Base-by-base conservation (phyloP, 352 stramenopile species). In the Phytopythium boreale region DNA sequence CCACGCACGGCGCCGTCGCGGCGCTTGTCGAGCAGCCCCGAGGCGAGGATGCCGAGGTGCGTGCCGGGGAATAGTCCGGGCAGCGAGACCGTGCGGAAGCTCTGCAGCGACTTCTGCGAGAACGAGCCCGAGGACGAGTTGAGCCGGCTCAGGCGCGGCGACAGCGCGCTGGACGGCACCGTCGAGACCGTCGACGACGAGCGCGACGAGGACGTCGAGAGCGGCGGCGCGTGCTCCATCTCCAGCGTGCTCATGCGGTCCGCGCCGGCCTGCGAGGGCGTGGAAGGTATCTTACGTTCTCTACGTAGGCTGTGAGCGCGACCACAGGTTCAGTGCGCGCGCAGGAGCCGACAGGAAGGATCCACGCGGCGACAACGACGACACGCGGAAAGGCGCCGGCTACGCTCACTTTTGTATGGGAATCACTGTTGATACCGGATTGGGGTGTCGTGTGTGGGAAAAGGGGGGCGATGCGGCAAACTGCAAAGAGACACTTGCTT, bases 1-100 rank as follows among this genome's bases (percentile, higher is more conserved):
- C 85, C 85, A 20, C 87, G 84, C 31, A 95, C 87, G 15, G 87
- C 87, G 20, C 87, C 87, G 57, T 95, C 87, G 43, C 87, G 84
- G 39, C 84, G 85, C 58, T 95, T 95, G 70, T 95, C 87, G 24
- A 95, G 68, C 36, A 84, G 41, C 0, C 87, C 85, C 1, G 86
- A 93, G 39, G 84, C 81, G 36, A 95, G 64, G 39, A 95, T 90
- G 39, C 85, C 84, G 26, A 93, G 67, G 55, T 88, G 84, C 12
- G 82, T 89, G 31, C 84, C 84, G 0, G 86, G 83, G 56, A 92
- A 80, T 20, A 93, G 68, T 0, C 85, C 87, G 0, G 85, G 82
- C 26, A 95, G 67, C 56, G 82, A 84, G 46, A 92, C 82, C 6
- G 82, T 91, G 63, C 80, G 82, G 68, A 90, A 90, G 12, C 72